Percentiles rank a stretch among this genome's conserved stretches.
phyloP scores from a whole-genome alignment of 2,329 filamentous ascomycete species.

The Aspergillus quadricinctus region DNA sequence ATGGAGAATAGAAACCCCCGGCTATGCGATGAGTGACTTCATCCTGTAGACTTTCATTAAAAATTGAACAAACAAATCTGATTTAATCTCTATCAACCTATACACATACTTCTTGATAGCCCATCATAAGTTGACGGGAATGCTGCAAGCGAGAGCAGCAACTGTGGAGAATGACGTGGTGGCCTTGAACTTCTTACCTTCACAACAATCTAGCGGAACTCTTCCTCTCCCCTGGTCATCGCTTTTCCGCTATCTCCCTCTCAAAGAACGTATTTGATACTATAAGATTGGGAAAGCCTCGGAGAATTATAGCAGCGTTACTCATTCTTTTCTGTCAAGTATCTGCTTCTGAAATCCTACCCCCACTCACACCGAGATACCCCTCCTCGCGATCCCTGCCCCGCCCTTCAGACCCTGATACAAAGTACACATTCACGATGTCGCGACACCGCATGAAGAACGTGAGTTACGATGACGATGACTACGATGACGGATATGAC shows the following conservation, averaged over 20 bases:
- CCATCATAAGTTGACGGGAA: background rate
- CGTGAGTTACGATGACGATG: constrained; percentile 41
- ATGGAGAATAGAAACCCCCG: background rate
- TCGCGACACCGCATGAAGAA: constrained; percentile 45
- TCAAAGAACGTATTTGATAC: constrained; percentile 1
- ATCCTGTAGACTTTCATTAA: background rate
- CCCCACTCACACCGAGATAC: background rate
- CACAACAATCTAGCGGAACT: constrained; percentile 1
- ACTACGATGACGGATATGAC: constrained; percentile 38
- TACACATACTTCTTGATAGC: background rate
- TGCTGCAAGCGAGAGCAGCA: background rate
- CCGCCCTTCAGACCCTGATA: background rate
- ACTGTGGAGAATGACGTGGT: constrained; percentile 32
- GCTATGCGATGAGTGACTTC: background rate
- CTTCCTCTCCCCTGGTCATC: constrained; percentile 2
- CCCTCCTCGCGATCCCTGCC: constrained; percentile 2
- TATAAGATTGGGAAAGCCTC: background rate
- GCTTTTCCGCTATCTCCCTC: background rate
- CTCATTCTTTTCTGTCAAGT: background rate
- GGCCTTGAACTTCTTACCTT: constrained; percentile 5
- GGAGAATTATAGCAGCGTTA: background rate
- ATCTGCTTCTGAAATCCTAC: background rate
- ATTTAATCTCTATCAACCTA: background rate
- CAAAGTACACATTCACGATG: constrained; percentile 25
- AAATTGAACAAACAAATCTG: background rate